Evolutionary conservation across 345 rosid genomes (phyloP), one percentile per base, ranked within the genome.

Genomic region (Salix udensis): DNA sequence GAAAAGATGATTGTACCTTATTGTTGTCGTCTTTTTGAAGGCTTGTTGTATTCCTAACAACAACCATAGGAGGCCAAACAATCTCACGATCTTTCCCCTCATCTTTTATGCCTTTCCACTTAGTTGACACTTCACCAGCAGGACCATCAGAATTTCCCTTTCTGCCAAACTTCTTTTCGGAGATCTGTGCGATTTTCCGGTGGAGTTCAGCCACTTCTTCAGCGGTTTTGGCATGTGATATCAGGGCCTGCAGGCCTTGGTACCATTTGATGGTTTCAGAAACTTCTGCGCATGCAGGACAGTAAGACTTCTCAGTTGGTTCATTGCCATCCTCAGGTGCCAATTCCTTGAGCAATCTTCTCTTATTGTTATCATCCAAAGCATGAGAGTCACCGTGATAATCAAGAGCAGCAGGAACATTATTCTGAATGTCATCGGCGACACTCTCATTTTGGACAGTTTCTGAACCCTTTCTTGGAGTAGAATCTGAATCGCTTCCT

Each of bases 31-130:
- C 94, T 83, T 84, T 75, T 72, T 90, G 88, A 26, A 83, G 84
- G 76, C 71, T 72, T 48, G 6, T 1, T 42, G 97, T 89, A 76
- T 94, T 92, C 94, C 87, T 86, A 12, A 94, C 82, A 21, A 92
- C 48, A 24, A 92, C 97, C 97, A 92, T 90, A 1, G 98, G 98
- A 42, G 97, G 97, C 98, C 98, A 94, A 36, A 94, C 92, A 70
- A 94, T 89, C 5, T 87, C 91, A 79, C 77, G 78, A 65, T 94
- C 95, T 67, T 84, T 90, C 48, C 86, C 89, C 60, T 85, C 92
- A 67, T 77, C 88, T 30, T 72, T 85, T 23, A 91, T 73, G 53
- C 94, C 97, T 72, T 76, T 89, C 95, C 97, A 92, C 76, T 86
- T 88, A 46, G 92, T 90, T 77, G 82, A 88, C 31, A 80, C 78